These are phyloP conservation scores for Asterionellopsis glacialis DNA, from an alignment of 108 stramenopile species.

Conservation along the genomic window DNA sequence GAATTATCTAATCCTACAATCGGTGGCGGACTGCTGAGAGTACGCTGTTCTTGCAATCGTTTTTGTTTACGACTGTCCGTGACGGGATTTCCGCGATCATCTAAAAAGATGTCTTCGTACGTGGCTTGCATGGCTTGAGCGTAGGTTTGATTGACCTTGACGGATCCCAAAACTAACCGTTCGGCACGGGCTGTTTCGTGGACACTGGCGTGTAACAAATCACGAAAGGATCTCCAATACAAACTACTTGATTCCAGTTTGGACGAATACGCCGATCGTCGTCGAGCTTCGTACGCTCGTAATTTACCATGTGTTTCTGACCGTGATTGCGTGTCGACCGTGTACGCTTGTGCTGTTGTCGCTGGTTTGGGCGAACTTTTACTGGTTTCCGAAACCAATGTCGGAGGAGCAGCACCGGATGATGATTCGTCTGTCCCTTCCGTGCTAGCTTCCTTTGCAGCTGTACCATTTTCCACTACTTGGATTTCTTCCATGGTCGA, in stretches of 20 bases:
- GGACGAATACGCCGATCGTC: constrained; percentile 56
- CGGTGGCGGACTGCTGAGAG: not conserved
- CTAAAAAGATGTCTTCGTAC: constrained; percentile 49
- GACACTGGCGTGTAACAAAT: constrained; percentile 45
- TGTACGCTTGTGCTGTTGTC: too few species aligned
- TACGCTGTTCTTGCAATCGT: constrained; percentile 1
- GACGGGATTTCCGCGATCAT: constrained; percentile 54
- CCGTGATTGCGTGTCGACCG: too few species aligned
- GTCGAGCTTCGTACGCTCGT: constrained; percentile 58
- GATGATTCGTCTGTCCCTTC: too few species aligned
- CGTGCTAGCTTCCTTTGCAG: too few species aligned
- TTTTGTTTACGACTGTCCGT: constrained; percentile 51
- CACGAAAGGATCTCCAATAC: constrained; percentile 77
- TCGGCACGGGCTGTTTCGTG: constrained; percentile 67
- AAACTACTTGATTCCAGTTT: constrained; percentile 62
- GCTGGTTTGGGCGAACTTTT: too few species aligned
- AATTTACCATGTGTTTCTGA: constrained; percentile 30
- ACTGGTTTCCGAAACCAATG: too few species aligned
- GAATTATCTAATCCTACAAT: not conserved
- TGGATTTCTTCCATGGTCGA: too few species aligned
- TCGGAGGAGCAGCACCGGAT: too few species aligned
- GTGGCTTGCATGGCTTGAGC: constrained; percentile 40
- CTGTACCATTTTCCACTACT: too few species aligned
- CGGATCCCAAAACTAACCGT: constrained; percentile 52
- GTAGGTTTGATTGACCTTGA: constrained; percentile 41